Percentiles rank a stretch among this genome's conserved stretches.
phyloP scores from a whole-genome alignment of 192 early-diverging fungal species.

The Gaertneriomyces sp. region DNA sequence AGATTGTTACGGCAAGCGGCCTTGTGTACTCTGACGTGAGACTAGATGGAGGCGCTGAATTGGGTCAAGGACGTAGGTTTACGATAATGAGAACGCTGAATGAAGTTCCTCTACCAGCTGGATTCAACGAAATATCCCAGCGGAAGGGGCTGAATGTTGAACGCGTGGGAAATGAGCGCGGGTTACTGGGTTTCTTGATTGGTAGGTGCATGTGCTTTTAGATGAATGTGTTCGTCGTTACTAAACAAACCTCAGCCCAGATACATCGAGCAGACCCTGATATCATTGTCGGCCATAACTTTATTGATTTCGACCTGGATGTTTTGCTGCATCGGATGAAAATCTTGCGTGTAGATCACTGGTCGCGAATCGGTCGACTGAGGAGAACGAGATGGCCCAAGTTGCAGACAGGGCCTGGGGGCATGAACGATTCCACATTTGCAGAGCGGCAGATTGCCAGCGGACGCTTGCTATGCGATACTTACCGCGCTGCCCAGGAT shows the following conservation, averaged over 20 bases:
- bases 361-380: constrained; percentile 87
- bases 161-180: constrained; percentile 62
- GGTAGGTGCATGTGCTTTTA: constrained; percentile 35
- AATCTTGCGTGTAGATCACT: constrained; percentile 65
- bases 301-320: constrained; percentile 92
- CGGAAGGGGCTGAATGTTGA: constrained; percentile 56
- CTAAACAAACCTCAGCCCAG: constrained; percentile 42
- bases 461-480: constrained; percentile 92
- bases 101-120: constrained; percentile 71
- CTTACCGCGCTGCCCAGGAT: constrained; percentile 81
- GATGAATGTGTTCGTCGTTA: background rate
- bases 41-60: constrained; percentile 33
- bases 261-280: constrained; percentile 84
- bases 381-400: constrained; percentile 79
- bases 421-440: constrained; percentile 71
- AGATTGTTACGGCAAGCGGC: constrained; percentile 77
- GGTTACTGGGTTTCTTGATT: constrained; percentile 75
- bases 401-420: constrained; percentile 75
- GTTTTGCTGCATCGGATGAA: constrained; percentile 93
- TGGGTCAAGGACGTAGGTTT: constrained; percentile 47
- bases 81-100: constrained; percentile 71
- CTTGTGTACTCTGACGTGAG: constrained; percentile 68
- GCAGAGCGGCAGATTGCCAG: constrained; percentile 71
- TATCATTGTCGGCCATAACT: constrained; percentile 93
- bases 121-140: constrained; percentile 61